Conservation (phyloP, 768 basidiomycete species). For the Nevesoporus exiguus region DNA sequence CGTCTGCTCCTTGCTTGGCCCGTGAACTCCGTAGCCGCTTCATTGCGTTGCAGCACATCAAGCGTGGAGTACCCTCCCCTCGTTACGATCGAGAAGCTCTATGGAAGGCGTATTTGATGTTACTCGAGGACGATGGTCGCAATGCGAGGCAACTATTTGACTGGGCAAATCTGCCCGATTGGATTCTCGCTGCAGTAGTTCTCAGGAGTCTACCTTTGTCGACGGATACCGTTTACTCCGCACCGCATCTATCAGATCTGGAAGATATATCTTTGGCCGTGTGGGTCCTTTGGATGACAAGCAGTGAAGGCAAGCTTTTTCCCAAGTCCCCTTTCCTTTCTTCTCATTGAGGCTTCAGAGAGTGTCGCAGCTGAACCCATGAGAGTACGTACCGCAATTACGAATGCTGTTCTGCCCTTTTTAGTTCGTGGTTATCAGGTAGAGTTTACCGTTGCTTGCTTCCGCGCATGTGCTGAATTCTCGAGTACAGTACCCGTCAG, state of each 20-base stretch:
- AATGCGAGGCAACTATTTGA: slow-evolving; percentile 42
- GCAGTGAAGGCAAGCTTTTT: slow-evolving; percentile 34
- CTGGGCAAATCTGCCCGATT: slow-evolving; percentile 39
- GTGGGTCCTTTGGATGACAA: slow-evolving; percentile 49
- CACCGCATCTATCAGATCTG: slow-evolving; percentile 29
- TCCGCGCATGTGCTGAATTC: slow-evolving; percentile 4
- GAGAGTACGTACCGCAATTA: slow-evolving; percentile 25
- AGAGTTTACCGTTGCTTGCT: slow-evolving; percentile 4
- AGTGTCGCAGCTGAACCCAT: slow-evolving; percentile 31
- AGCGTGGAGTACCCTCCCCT: slow-evolving; percentile 17
- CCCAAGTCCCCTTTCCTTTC: background rate
- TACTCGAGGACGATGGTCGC: slow-evolving; percentile 48
- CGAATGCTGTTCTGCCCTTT: slow-evolving; percentile 37
- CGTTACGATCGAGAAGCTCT: slow-evolving; percentile 38
- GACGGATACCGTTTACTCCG: background rate
- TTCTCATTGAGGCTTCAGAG: slow-evolving; percentile 29
- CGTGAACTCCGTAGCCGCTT: slow-evolving; percentile 44
- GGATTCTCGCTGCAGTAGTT: slow-evolving; percentile 19
- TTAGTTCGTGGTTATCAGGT: slow-evolving; percentile 43
- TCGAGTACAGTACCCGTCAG: slow-evolving; percentile 37
- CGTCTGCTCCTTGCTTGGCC: slow-evolving; percentile 36
- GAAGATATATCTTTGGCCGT: slow-evolving; percentile 38
- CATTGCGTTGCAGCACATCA: slow-evolving; percentile 40
- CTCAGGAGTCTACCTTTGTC: slow-evolving; percentile 9
- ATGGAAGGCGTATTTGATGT: slow-evolving; percentile 54